These are phyloP conservation scores for Erysiphe pulchra DNA, from an alignment of 2,329 filamentous ascomycete species.

Conservation along the genomic window DNA sequence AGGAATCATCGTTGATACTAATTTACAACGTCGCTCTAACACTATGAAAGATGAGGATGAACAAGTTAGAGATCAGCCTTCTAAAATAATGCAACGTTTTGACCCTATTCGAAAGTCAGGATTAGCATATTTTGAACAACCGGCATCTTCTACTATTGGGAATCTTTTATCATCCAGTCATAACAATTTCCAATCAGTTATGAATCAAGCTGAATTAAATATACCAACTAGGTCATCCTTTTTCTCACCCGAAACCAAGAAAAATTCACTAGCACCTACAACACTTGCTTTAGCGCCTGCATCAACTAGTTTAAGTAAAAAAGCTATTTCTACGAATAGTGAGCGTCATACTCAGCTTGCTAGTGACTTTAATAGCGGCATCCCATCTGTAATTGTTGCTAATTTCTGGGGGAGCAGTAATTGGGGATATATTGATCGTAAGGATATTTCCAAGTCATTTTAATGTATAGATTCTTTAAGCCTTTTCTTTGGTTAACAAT, in stretches of 20 bases:
- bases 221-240: constrained; percentile 14
- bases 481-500: no score
- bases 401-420: constrained; percentile 84
- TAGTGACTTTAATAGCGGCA: constrained; percentile 35
- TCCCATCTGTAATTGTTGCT: constrained; percentile 69
- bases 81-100: constrained; percentile 76
- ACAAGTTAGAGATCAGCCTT: constrained; percentile 52
- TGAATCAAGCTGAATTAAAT: constrained; percentile 5
- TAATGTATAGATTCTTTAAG: no score
- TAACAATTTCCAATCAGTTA: constrained; percentile 39
- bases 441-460: neutral
- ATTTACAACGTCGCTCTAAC: constrained; percentile 21
- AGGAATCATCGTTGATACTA: constrained; percentile 50
- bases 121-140: constrained; percentile 16
- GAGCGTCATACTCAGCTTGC: constrained; percentile 44
- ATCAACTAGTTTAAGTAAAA: constrained; percentile 64
- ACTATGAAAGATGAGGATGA: constrained; percentile 44
- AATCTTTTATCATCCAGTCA: constrained; percentile 70
- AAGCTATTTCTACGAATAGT: constrained; percentile 55
- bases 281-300: constrained; percentile 67
- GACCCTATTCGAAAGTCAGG: constrained; percentile 60
- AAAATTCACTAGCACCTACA: constrained; percentile 48
- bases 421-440: constrained; percentile 43
- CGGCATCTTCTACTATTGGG: constrained; percentile 31
- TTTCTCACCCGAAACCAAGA: constrained; percentile 19